Evolutionary conservation across 805 yeast species (phyloP).

Genomic region (Suhomyces emberorum): DNA sequence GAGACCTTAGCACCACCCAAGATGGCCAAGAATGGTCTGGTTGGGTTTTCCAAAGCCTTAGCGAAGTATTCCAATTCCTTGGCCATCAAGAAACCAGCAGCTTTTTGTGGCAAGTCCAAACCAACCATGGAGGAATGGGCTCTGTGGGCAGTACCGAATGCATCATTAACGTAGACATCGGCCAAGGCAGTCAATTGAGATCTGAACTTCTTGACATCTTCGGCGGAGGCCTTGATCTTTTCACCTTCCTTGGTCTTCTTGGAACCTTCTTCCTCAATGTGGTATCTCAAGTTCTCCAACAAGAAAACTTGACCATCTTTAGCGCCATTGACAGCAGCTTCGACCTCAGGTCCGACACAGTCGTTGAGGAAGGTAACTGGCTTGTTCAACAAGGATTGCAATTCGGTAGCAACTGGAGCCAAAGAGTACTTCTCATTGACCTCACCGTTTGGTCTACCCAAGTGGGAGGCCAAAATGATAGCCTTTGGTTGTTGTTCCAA

Average conservation of each 20-base stretch:
- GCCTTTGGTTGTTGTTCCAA: conserved; percentile 88
- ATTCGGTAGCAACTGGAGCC: conserved; percentile 90
- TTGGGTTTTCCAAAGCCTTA: conserved; percentile 97
- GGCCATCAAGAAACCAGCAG: conserved; percentile 97
- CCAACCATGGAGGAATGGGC: conserved; percentile 99
- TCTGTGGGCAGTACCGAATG: conserved; percentile 99
- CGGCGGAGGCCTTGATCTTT: conserved; percentile 89
- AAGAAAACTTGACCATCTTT: conserved; percentile 79
- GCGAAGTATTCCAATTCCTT: conserved; percentile 97
- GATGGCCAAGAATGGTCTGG: conserved; percentile 96
- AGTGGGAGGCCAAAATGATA: conserved; percentile 90
- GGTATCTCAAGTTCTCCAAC: conserved; percentile 97
- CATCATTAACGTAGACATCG: conserved; percentile 96
- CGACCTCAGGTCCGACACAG: conserved; percentile 91
- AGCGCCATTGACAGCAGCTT: conserved; percentile 70
- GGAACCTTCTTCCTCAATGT: conserved; percentile 96
- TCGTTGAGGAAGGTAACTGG: conserved; percentile 82
- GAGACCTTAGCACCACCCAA: conserved; percentile 99
- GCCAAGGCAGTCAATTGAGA: conserved; percentile 85
- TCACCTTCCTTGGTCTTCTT: conserved; percentile 79
- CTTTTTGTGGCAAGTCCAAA: conserved; percentile 90
- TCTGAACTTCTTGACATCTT: conserved; percentile 84
- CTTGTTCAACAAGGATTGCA: conserved; percentile 65
- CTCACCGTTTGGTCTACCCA: conserved; percentile 99
- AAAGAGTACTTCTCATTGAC: conserved; percentile 80